phyloP scores from a whole-genome alignment of 768 basidiomycete genomes.

The Leccinum disarticulatum region DNA sequence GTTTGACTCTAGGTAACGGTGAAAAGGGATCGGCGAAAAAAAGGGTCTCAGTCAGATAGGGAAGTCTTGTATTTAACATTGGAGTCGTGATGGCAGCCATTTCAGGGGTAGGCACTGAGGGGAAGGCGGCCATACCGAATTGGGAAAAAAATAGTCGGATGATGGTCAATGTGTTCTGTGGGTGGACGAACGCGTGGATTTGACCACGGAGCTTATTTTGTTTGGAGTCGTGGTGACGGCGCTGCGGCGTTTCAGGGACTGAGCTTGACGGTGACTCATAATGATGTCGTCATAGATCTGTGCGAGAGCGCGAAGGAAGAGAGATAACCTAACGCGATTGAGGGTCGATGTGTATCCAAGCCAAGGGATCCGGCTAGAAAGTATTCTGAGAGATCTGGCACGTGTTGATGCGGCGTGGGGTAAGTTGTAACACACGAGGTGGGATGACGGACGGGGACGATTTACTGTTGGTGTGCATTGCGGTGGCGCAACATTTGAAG shows the following conservation, averaged over 20 bases:
- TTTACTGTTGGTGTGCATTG: background rate
- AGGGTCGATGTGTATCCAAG: background rate
- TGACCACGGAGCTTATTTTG: conserved; percentile 12
- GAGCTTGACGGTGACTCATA: conserved; percentile 5
- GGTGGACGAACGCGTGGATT: conserved; percentile 17
- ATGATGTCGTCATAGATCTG: conserved; percentile 5
- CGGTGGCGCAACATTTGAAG: conserved; percentile 4
- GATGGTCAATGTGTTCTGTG: conserved; percentile 20
- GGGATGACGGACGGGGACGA: background rate
- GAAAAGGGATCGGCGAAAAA: conserved; percentile 6
- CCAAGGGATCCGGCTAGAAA: background rate
- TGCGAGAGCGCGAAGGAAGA: background rate
- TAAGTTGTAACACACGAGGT: conserved; percentile 4
- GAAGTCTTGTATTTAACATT: conserved; percentile 5
- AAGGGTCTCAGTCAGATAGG: background rate
- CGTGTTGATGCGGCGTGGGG: conserved; percentile 29
- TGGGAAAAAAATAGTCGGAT: conserved; percentile 1
- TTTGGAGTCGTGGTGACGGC: conserved; percentile 18
- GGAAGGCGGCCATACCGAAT: background rate
- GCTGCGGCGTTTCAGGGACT: conserved; percentile 30
- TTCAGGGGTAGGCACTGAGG: background rate
- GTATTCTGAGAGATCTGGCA: conserved; percentile 11
- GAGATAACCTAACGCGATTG: background rate
- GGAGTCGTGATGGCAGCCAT: conserved; percentile 2
- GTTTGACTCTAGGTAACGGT: conserved; percentile 2